Percentiles rank a stretch among this genome's conserved stretches.
phyloP scores from a whole-genome alignment of 2,329 filamentous ascomycete species.

The Orbilia brochopaga region DNA sequence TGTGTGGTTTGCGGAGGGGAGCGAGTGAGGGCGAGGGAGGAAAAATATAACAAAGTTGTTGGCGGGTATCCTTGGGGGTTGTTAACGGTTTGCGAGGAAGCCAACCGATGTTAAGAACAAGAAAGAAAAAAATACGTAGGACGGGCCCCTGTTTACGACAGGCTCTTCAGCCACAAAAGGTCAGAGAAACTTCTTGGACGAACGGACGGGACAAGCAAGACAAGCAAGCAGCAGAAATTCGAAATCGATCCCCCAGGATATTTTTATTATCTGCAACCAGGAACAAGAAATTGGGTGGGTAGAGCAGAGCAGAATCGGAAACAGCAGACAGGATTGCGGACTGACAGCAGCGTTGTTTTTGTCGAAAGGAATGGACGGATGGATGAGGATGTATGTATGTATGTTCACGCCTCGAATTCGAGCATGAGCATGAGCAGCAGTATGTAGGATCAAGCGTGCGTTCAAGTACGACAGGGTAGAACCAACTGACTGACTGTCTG shows the following conservation, averaged over 20 bases:
- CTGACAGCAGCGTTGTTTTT: slow-evolving; percentile 35
- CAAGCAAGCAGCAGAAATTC: slow-evolving; percentile 2
- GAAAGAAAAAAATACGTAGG: slow-evolving; percentile 13
- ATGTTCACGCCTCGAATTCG: slow-evolving; percentile 31
- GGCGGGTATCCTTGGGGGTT: slow-evolving; percentile 32
- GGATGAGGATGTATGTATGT: neutral
- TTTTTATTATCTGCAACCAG: slow-evolving; percentile 3
- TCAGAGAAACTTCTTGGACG: slow-evolving; percentile 38
- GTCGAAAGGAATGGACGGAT: slow-evolving; percentile 16
- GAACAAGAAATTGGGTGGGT: slow-evolving; percentile 9
- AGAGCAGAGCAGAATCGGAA: slow-evolving; percentile 11
- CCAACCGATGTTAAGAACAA: slow-evolving; percentile 48
- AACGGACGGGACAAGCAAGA: slow-evolving; percentile 17
- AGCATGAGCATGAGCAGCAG: slow-evolving; percentile 9
- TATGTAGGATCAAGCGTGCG: too few relatives aligned
- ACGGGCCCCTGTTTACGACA: slow-evolving; percentile 47
- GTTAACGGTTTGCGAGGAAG: slow-evolving; percentile 49
- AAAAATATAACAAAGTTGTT: slow-evolving; percentile 22
- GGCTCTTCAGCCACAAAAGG: slow-evolving; percentile 49
- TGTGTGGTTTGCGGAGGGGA: slow-evolving; percentile 11
- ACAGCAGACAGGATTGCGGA: slow-evolving; percentile 1
- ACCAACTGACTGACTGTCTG: neutral
- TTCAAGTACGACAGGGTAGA: slow-evolving; percentile 27
- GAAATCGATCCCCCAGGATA: neutral
- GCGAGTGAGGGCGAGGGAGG: neutral